Conservation (phyloP, 352 stramenopile genomes). For the Phytophthora ramorum region DNA sequence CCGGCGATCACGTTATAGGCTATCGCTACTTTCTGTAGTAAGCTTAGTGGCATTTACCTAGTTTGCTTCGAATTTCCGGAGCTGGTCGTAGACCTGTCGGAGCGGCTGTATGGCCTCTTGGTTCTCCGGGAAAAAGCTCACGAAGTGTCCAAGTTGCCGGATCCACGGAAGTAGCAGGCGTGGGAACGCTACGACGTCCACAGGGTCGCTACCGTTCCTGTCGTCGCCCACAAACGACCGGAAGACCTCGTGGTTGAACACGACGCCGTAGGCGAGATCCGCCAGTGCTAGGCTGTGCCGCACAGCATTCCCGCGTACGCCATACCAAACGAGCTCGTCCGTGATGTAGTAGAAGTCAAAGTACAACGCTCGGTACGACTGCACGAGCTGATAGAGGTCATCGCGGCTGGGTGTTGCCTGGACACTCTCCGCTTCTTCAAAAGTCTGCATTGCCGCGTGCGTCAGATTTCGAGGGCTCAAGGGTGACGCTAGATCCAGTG, state of each 20-base stretch:
- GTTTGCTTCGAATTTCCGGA: constrained; percentile 72
- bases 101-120: constrained; percentile 83
- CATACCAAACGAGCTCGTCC: constrained; percentile 89
- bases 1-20: constrained; percentile 11
- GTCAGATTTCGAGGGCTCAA: constrained; percentile 68
- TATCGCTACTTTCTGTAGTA: constrained; percentile 1
- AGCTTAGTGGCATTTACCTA: constrained; percentile 18
- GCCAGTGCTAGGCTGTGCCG: constrained; percentile 84
- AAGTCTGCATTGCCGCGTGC: constrained; percentile 37
- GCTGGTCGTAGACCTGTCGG: constrained; percentile 80
- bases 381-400: constrained; percentile 65
- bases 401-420: constrained; percentile 40
- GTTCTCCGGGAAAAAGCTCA: constrained; percentile 90
- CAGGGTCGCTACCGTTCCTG: constrained; percentile 19
- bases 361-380: constrained; percentile 85
- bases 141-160: constrained; percentile 85
- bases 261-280: constrained; percentile 82
- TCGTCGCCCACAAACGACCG: constrained; percentile 56
- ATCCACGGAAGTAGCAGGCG: constrained; percentile 85
- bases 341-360: constrained; percentile 94
- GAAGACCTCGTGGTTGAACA: constrained; percentile 90
- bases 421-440: constrained; percentile 41
- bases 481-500: constrained; percentile 68
- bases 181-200: constrained; percentile 52
- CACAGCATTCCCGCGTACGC: constrained; percentile 82